Percentiles rank a stretch among this genome's conserved stretches.
Evolutionary conservation across 371 early-diverging fungal genomes (phyloP).

Genomic region (Ordospora pajunii): DNA sequence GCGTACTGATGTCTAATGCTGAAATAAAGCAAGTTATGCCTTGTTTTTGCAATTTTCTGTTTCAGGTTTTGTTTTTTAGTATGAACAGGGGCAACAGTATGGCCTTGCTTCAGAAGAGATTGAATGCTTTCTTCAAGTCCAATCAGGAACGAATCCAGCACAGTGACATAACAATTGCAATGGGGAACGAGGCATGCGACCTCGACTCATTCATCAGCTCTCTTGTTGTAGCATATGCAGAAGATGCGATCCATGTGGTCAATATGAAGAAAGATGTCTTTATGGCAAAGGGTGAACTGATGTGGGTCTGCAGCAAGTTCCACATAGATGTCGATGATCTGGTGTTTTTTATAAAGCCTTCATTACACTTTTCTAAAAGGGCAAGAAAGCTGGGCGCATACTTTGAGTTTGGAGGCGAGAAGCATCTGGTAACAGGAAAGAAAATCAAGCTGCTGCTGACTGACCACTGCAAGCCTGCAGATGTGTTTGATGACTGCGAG

Average conservation of each 20-base stretch:
- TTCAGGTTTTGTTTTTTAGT: slow-evolving; percentile 12
- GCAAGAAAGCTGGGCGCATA: slow-evolving; percentile 30
- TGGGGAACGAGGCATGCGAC: slow-evolving; percentile 60
- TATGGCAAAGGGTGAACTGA: slow-evolving; percentile 55
- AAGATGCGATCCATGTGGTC: slow-evolving; percentile 56
- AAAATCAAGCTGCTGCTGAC: slow-evolving; percentile 36
- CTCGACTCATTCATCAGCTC: slow-evolving; percentile 59
- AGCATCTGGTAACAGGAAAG: slow-evolving; percentile 20
- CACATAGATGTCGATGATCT: slow-evolving; percentile 49
- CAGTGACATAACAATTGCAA: slow-evolving; percentile 24
- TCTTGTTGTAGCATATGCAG: slow-evolving; percentile 49
- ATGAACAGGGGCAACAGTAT: not conserved
- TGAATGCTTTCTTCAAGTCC: slow-evolving; percentile 32
- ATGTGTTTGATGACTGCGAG: slow-evolving; percentile 26
- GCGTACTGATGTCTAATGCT: not conserved
- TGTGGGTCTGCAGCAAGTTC: slow-evolving; percentile 37
- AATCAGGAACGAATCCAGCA: slow-evolving; percentile 25
- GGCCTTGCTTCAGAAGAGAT: slow-evolving; percentile 3
- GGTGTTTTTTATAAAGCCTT: slow-evolving; percentile 52
- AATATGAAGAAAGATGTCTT: slow-evolving; percentile 56
- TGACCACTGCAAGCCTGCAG: slow-evolving; percentile 50
- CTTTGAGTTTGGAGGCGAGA: slow-evolving; percentile 10
- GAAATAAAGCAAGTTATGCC: too few species aligned
- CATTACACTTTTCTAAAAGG: slow-evolving; percentile 2
- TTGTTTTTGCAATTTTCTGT: not conserved